phyloP scores from a whole-genome alignment of 1,284 basidiomycete genomes.

The Papiliotrema fonsecae region DNA sequence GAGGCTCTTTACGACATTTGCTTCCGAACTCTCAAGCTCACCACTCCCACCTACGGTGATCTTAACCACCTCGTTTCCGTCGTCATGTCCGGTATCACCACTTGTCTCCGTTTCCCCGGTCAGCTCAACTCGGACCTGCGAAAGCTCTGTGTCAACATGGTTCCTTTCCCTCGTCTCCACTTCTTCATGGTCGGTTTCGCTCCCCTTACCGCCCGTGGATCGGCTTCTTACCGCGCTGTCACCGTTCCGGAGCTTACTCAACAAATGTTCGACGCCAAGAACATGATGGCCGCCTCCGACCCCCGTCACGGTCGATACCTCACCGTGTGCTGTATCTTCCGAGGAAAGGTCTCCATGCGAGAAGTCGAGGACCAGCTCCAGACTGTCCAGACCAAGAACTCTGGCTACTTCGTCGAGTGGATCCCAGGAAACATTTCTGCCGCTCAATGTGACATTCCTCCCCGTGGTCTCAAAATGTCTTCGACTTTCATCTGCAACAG shows the following conservation, averaged over 20 bases:
- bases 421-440: slow-evolving; percentile 97
- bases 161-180: slow-evolving; percentile 97
- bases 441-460: slow-evolving; percentile 88
- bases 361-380: slow-evolving; percentile 99
- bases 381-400: slow-evolving; percentile 94
- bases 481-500: slow-evolving; percentile 97
- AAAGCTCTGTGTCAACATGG: slow-evolving; percentile 98
- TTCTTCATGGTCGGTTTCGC: slow-evolving; percentile 99
- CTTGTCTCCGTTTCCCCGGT: slow-evolving; percentile 73
- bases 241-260: slow-evolving; percentile 93
- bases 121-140: slow-evolving; percentile 96
- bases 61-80: slow-evolving; percentile 95
- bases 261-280: slow-evolving; percentile 98
- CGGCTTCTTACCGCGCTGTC: slow-evolving; percentile 89
- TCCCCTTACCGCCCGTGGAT: slow-evolving; percentile 86
- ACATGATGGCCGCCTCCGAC: slow-evolving; percentile 93
- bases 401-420: slow-evolving; percentile 97
- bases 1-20: slow-evolving; percentile 98
- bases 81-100: slow-evolving; percentile 81
- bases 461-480: slow-evolving; percentile 89
- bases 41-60: slow-evolving; percentile 90
- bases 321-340: slow-evolving; percentile 92
- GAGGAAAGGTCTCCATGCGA: slow-evolving; percentile 98
- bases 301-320: slow-evolving; percentile 67
- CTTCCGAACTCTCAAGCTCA: slow-evolving; percentile 92